These are phyloP conservation scores for Triadica sebifera DNA, from an alignment of 345 rosid species.

Conservation along the genomic window DNA sequence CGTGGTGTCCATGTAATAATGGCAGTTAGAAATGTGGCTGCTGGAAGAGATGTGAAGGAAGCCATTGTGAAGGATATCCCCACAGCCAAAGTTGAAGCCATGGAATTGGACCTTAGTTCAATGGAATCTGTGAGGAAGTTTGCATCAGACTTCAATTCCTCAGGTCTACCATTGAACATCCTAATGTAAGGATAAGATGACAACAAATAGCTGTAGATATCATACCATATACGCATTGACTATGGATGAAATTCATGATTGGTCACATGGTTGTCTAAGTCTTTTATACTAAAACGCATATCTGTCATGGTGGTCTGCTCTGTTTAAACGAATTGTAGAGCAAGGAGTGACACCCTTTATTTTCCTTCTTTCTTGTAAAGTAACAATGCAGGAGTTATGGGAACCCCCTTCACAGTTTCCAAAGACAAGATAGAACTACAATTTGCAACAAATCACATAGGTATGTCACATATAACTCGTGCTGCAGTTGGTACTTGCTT, in stretches of 20 bases:
- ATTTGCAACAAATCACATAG: conserved; percentile 35
- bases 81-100: conserved; percentile 57
- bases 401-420: conserved; percentile 36
- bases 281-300: background rate
- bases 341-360: background rate
- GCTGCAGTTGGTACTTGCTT: background rate
- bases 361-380: conserved; percentile 12
- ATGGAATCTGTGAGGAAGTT: conserved; percentile 62
- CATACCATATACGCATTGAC: background rate
- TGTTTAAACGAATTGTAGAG: background rate
- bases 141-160: conserved; percentile 48
- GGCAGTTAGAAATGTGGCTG: conserved; percentile 61
- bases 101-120: conserved; percentile 81
- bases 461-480: conserved; percentile 9
- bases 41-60: conserved; percentile 54
- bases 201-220: background rate
- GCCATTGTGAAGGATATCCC: conserved; percentile 54
- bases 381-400: conserved; percentile 41
- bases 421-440: conserved; percentile 36
- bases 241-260: background rate
- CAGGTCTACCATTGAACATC: conserved; percentile 59
- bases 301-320: background rate
- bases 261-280: background rate
- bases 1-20: conserved; percentile 70
- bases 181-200: conserved; percentile 45